Percentiles rank a stretch among this genome's conserved stretches.
phyloP scores from a whole-genome alignment of 352 stramenopile species.

The Globisporangium ultimum region DNA sequence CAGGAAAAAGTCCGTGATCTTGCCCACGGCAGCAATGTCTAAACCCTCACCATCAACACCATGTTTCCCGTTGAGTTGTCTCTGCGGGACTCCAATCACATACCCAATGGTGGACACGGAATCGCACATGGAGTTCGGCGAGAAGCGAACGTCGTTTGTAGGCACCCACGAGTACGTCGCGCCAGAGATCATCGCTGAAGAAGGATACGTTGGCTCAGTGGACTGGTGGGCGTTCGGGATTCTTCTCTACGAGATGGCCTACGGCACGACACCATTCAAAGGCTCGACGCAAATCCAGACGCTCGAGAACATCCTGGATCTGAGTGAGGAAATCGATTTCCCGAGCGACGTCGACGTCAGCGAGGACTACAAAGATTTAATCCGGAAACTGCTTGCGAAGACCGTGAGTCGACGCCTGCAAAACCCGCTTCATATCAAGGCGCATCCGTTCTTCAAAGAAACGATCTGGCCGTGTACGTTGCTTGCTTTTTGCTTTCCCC shows the following conservation, averaged over 20 bases:
- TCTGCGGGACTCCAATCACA: conserved; percentile 16
- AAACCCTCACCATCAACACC: conserved; percentile 7
- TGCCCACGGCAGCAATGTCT: neutral
- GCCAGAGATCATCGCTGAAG: conserved; percentile 54
- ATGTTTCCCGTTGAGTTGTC: conserved; percentile 18
- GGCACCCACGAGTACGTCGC: conserved; percentile 67
- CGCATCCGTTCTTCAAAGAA: conserved; percentile 89
- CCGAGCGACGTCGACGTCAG: conserved; percentile 52
- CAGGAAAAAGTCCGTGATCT: conserved; percentile 6
- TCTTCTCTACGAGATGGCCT: conserved; percentile 65
- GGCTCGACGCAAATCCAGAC: conserved; percentile 39
- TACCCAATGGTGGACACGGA: conserved; percentile 54
- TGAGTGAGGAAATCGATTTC: conserved; percentile 47
- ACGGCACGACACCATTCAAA: conserved; percentile 45
- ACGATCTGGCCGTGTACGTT: conserved; percentile 86
- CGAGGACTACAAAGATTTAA: conserved; percentile 71
- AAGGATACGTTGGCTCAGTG: conserved; percentile 57
- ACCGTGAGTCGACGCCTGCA: conserved; percentile 65
- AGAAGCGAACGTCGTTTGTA: conserved; percentile 47
- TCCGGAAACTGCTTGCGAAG: conserved; percentile 36
- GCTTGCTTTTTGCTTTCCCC: neutral
- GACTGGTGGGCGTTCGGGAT: conserved; percentile 72
- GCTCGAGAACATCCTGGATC: conserved; percentile 46
- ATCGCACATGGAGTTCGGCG: conserved; percentile 35
- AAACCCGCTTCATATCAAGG: conserved; percentile 89